Evolutionary conservation across 495 filamentous ascomycete species (phyloP), one percentile per base, ranked within the genome.

Genomic region (Aspergillus indologenus): DNA sequence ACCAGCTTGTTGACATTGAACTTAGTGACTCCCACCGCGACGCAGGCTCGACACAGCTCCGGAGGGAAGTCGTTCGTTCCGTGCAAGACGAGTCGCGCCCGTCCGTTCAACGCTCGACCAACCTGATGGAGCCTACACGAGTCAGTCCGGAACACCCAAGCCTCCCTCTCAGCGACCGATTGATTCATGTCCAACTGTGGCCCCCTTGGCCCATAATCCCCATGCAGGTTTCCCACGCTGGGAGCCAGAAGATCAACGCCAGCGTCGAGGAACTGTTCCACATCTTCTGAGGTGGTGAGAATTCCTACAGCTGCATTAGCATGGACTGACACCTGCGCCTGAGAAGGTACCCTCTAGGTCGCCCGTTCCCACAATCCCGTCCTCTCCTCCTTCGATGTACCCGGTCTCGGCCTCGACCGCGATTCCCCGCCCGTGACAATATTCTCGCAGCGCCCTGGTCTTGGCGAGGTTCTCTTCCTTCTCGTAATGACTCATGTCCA

Each of bases 221-320:
- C 88, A 66, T 91, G 88, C n/a, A 92, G 81, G 67, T 90, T 91
- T 14, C 88, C 88, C 63, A 92, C 89, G 11, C 86, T 84, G 0
- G 89, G 89, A 0, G 88, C 88, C 5, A 90, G 71, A 75, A 87
- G 87, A 65, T 90, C 86, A 50, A 90, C 86, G 0, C 89, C 88
- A 6, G 85, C 86, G 1, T 73, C 73, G 0, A 89, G 82, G 64
- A 90, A 91, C 62, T 86, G 79, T 64, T 83, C 72, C 14, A 86
- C 87, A 64, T 90, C 81, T 60, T 87, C 85, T 3, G 85, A 79
- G 0, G 81, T 88, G 7, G 87, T 91, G 62, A 90, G 65, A 20
- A 89, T 65, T 17, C 59, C 65, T 59, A 22, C 19, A 5, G n/a
- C 21, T 5, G 12, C 46, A n/a, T 50, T 50, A 50, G 47, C 23